Conservation (phyloP, 306 rosid species). For the Citrullus colocynthis region DNA sequence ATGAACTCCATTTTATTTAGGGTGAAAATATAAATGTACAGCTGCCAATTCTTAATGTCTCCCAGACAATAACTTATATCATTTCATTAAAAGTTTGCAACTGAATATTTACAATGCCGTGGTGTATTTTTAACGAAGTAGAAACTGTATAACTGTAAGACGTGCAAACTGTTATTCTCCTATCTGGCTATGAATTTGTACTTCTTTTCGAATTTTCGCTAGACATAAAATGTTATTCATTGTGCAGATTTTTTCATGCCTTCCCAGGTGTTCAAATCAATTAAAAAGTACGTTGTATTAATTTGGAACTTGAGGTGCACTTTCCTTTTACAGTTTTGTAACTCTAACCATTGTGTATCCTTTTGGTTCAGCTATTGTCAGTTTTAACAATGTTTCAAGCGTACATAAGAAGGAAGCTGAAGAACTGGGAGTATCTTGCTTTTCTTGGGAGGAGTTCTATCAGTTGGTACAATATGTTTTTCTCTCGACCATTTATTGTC, state of each 20-base stretch:
- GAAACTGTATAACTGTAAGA: not conserved
- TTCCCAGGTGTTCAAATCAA: slow-evolving; percentile 45
- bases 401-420: slow-evolving; percentile 73
- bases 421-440: slow-evolving; percentile 60
- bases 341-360: slow-evolving; percentile 2
- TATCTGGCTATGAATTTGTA: not conserved
- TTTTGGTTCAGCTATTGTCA: slow-evolving; percentile 58
- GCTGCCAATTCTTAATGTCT: not conserved
- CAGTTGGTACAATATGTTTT: slow-evolving; percentile 37
- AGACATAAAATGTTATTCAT: not conserved
- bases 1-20: not conserved
- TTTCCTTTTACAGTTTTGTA: slow-evolving; percentile 6
- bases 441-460: slow-evolving; percentile 75
- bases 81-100: not conserved
- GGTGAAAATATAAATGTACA: not conserved
- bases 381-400: slow-evolving; percentile 51
- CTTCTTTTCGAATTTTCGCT: not conserved
- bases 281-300: slow-evolving; percentile 51
- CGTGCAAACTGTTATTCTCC: not conserved
- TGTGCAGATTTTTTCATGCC: slow-evolving; percentile 75
- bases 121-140: not conserved
- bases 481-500: not conserved
- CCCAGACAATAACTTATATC: not conserved
- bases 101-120: not conserved
- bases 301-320: slow-evolving; percentile 1